Evolutionary conservation across 2,329 filamentous ascomycete species (phyloP), one percentile per base, ranked within the genome.

Genomic region (Pleomassaria siparia): DNA sequence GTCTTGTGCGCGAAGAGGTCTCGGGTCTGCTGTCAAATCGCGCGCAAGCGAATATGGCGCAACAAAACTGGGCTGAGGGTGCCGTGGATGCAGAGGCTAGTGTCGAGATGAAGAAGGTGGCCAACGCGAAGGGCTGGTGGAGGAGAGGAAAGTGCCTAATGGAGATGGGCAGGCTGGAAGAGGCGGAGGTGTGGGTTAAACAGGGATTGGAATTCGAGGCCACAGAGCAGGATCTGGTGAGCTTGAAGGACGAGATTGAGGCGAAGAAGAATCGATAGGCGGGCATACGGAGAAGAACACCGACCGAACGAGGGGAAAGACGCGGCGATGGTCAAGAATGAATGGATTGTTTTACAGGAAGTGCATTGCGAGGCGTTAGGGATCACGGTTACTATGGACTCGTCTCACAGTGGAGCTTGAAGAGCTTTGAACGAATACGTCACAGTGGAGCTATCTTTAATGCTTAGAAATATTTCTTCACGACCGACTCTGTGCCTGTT

Each of bases 81-180:
- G 82, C 87, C n/a, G 80, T 90, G 5, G 94, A 99, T 72, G 91
- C 91, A 3, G 87, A 95, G 75, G 82, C 85, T 24, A 94, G 89
- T 68, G 87, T 96, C 35, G 91, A 96, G 77, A 85, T 89, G 53
- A 91, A 92, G 79, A 82, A 85, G 56, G 81, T 86, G 33, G 91
- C 87, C 30, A 97, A 99, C 71, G 85, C 89, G 1, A 97, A 97
- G 82, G 91, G 86, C 0, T 97, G 92, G 90, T 96, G 90, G 86
- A 80, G 94, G 52, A 79, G 89, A 52, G 94, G 89, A 9, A 85
- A 84, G 75, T 95, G 90, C 67, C 72, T 97, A 66, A 74, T 87
- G 56, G 94, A 99, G 82, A 97, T 97, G 94, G 87, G 88, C 1
- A 74, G 92, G 51, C 74, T 89, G 63, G 84, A 88, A 46, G 92